Percentiles rank a stretch among this genome's conserved stretches.
Conservation (phyloP, 1,139 yeast species). For the Yarrowia galli region DNA sequence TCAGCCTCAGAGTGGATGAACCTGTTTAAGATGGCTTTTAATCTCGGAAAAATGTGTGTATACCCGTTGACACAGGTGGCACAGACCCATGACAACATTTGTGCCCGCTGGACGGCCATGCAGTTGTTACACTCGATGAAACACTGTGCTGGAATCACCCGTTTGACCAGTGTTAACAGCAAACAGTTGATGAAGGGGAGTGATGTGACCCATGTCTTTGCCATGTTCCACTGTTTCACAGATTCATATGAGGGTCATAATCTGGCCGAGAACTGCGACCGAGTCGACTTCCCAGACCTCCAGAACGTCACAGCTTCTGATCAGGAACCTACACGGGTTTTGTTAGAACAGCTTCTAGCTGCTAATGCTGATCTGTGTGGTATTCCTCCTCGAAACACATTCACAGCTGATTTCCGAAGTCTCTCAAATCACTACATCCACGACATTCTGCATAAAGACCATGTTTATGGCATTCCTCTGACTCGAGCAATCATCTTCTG, state of each 20-base stretch:
- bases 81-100: slow-evolving; percentile 7
- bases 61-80: slow-evolving; percentile 17
- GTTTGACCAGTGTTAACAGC: slow-evolving; percentile 17
- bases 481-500: slow-evolving; percentile 29
- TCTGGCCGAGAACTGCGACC: slow-evolving; percentile 23
- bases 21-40: slow-evolving; percentile 23
- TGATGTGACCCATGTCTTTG: slow-evolving; percentile 3
- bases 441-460: background rate
- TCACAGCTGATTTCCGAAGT: background rate
- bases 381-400: slow-evolving; percentile 17
- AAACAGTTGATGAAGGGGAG: slow-evolving; percentile 4
- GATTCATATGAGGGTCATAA: slow-evolving; percentile 9
- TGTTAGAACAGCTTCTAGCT: background rate
- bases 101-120: slow-evolving; percentile 18
- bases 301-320: background rate
- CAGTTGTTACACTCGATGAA: slow-evolving; percentile 28
- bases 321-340: background rate
- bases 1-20: slow-evolving; percentile 20
- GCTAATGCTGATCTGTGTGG: slow-evolving; percentile 5
- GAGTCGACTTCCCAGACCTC: background rate
- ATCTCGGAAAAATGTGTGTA: slow-evolving; percentile 26
- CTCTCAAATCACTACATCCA: slow-evolving; percentile 22
- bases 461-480: slow-evolving; percentile 15
- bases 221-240: slow-evolving; percentile 29
- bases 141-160: slow-evolving; percentile 33